Evolutionary conservation across 2,329 filamentous ascomycete genomes (phyloP), one percentile per base, ranked within the genome.

Genomic region (Sporothrix luriei): DNA sequence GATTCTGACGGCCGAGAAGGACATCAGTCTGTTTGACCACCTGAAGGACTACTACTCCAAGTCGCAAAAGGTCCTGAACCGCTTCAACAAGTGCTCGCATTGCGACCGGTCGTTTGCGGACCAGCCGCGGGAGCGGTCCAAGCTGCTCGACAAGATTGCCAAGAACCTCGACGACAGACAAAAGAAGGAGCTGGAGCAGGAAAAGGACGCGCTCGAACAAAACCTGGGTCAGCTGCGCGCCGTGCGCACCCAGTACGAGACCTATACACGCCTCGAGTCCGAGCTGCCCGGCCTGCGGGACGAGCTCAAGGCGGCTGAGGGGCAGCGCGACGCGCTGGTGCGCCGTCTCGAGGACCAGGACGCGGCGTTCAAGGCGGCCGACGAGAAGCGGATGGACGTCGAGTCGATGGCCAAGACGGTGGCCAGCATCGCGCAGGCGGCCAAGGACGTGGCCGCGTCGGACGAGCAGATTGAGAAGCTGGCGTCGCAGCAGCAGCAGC

Each of bases 381-480:
- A 90, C 71, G 87, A 86, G 66, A 83, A 85, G 69, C 73, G 74
- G 24, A 73, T 75, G 38, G 77, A 78, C 24, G 81, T 94, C 7
- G 92, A 97, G 71, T 87, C 88, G 2, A 83, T 97, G 73, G 84
- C 85, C 57, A 93, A 91, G 78, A 92, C 91, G 1, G 88, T 97
- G 9, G 83, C 87, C 70, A 91, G 85, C 70, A 96, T 99, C 71
- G 81, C 86, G 10, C 90, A 91, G 77, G 90, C 90, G 55, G 82
- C 88, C 73, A 85, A 84, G 71, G 92, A 97, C 57, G 91, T 94
- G 71, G 64, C 83, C 61, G 88, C 89, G 49, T 88, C 92, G 5
- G 87, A 91, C 75, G 80, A 81, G 51, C 91, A 97, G 77, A 90
- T 97, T 65, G 84, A 90, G 69, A 88, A 91, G 68, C 86, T 97